Base-by-base conservation (phyloP, 164 flowering plant genomes). In the Aristolochia fimbriata region DNA sequence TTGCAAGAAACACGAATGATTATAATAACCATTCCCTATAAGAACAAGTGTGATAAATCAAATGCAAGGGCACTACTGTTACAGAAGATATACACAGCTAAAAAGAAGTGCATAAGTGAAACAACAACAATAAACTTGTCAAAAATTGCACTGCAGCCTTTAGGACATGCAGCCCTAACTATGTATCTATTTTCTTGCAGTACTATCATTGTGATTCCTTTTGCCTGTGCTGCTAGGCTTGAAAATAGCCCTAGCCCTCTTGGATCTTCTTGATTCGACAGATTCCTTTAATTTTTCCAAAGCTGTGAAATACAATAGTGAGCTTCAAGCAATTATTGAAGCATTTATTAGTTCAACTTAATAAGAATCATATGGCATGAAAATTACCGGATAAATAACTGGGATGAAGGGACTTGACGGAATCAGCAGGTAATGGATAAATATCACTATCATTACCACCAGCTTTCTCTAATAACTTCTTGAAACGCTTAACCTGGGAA, bases 391-490 rank as follows among this genome's bases (percentile, higher is more conserved):
- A 75, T 19, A 55, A 37, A 67, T 88, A 91, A 58, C 48, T 51
- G 13, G 81, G 21, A 22, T 55, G 81, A 61, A 83, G 77, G 12
- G 80, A 64, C 64, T 86, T 82, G 57, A 88, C 62, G 19, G 73
- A 77, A 51, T 77, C 83, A 4, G 81, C 66, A 60, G 90, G 80
- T 62, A 86, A 27, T 20, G 81, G 53, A 63, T 84, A 71, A 24
- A n/a, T 64, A 25, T 80, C 64, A 68, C 85, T 77, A 23, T 78
- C 71, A 57, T 76, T 63, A 30, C 65, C 67, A 45, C 74, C 84
- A 55, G 92, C 96, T 73, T 88, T 88, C 64, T 76, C 84, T 37
- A 88, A 68, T 60, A 91, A 51, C 65, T 71, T 80, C 70, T 84
- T 81, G 81, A 86, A 91, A 21, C 67, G 74, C 68, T 72, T 76